Evolutionary conservation across 1,139 yeast species (phyloP).

Genomic region (Pichia cactophila): DNA sequence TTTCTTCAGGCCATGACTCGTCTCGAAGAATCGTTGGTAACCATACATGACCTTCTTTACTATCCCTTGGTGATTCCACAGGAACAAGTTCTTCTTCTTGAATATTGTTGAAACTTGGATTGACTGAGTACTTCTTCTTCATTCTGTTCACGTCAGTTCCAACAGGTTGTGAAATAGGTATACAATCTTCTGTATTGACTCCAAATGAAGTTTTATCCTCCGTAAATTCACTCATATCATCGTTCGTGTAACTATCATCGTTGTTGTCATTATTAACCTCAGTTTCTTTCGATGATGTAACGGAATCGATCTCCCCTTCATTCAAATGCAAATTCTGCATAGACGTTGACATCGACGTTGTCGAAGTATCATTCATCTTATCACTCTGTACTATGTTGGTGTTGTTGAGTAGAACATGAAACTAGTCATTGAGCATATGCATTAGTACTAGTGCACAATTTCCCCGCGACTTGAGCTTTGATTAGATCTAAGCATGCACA

Average conservation of each 20-base stretch:
- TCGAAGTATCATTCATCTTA: not conserved
- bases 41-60: constrained; percentile 14
- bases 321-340: not conserved
- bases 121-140: constrained; percentile 19
- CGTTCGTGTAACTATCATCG: not conserved
- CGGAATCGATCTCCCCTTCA: not conserved
- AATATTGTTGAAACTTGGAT: constrained; percentile 15
- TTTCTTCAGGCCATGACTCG: constrained; percentile 23
- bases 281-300: not conserved
- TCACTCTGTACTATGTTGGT: too few species aligned
- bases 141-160: not conserved
- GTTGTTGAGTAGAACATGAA: too few species aligned
- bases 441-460: not conserved
- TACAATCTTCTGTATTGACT: constrained; percentile 21
- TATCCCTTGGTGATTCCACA: not conserved
- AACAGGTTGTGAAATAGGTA: not conserved
- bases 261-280: not conserved
- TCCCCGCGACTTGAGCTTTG: too few species aligned
- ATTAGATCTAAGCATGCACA: too few species aligned
- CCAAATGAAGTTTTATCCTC: constrained; percentile 2
- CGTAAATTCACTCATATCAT: not conserved
- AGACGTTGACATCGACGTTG: not conserved
- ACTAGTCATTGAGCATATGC: not conserved
- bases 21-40: constrained; percentile 23
- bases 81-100: not conserved